Conservation (phyloP, 495 filamentous ascomycete species). For the Daldinia grandis region DNA sequence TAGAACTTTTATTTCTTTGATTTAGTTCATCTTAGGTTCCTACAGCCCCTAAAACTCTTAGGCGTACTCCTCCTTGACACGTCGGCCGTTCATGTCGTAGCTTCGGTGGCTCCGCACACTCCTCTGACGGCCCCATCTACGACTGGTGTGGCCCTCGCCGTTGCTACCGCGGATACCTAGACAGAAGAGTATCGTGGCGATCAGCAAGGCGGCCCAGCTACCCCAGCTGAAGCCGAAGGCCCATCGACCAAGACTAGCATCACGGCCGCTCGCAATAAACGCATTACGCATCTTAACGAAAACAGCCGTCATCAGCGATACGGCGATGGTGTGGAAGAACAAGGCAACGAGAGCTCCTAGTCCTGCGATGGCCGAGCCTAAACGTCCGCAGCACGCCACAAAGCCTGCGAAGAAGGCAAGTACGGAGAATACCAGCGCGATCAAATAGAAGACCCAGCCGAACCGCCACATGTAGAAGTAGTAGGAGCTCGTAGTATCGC, state of each 20-base stretch:
- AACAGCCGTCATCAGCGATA: slow-evolving; percentile 63
- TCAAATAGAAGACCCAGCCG: slow-evolving; percentile 77
- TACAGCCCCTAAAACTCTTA: slow-evolving; percentile 34
- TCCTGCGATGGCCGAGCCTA: slow-evolving; percentile 57
- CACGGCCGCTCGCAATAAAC: slow-evolving; percentile 66
- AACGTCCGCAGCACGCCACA: slow-evolving; percentile 58
- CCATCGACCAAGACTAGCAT: slow-evolving; percentile 71
- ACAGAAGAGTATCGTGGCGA: slow-evolving; percentile 78
- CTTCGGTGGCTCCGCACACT: slow-evolving; percentile 51
- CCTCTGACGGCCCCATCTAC: slow-evolving; percentile 47
- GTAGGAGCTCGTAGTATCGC: slow-evolving; percentile 55
- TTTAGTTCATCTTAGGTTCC: not conserved
- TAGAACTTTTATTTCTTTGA: not conserved
- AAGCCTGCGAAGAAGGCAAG: slow-evolving; percentile 63
- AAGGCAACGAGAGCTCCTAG: slow-evolving; percentile 50
- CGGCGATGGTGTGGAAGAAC: slow-evolving; percentile 57
- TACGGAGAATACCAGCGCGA: slow-evolving; percentile 71
- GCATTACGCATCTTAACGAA: slow-evolving; percentile 79
- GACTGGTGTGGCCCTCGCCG: slow-evolving; percentile 13
- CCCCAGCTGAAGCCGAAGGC: slow-evolving; percentile 91
- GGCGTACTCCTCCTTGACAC: slow-evolving; percentile 72
- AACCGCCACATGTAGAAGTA: slow-evolving; percentile 68
- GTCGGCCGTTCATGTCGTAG: slow-evolving; percentile 56
- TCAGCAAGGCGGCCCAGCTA: slow-evolving; percentile 70
- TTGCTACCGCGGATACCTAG: slow-evolving; percentile 49